Conservation (phyloP, 2,329 filamentous ascomycete genomes). For the Cercospora sesami region DNA sequence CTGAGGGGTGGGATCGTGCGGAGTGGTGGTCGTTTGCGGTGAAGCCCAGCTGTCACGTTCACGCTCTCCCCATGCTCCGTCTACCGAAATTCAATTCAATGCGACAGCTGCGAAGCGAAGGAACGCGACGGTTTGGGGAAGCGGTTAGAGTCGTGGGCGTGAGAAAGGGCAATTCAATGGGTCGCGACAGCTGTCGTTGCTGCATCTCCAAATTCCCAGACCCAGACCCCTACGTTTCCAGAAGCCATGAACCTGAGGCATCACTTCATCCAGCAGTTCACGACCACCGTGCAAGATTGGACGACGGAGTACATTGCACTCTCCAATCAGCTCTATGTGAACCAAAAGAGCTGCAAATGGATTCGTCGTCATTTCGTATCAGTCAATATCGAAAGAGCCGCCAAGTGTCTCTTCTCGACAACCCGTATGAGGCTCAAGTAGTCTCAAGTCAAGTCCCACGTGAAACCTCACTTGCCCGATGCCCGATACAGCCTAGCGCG, state of each 20-base stretch:
- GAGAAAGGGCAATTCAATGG: constrained; percentile 4
- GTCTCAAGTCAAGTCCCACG: not conserved
- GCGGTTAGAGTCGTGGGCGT: not conserved
- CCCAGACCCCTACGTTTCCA: constrained; percentile 5
- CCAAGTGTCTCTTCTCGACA: not conserved
- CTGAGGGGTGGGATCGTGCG: not conserved
- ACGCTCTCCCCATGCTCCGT: constrained; percentile 7
- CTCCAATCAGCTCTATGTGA: no score
- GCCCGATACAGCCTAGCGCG: not conserved
- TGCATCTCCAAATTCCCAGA: constrained; percentile 6
- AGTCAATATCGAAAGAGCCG: not conserved
- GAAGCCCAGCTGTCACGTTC: constrained; percentile 14
- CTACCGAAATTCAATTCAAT: not conserved
- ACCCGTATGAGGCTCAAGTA: constrained; percentile 1
- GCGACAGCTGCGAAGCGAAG: not conserved
- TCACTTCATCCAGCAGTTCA: not conserved
- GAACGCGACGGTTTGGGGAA: not conserved
- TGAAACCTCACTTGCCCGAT: not conserved
- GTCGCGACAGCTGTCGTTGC: constrained; percentile 6
- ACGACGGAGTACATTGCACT: no score
- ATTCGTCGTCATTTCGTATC: not conserved
- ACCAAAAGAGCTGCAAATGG: not conserved
- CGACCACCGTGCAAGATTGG: not conserved
- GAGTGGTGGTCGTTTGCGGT: constrained; percentile 3
- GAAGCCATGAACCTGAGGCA: not conserved